phyloP scores from a whole-genome alignment of 2,329 filamentous ascomycete genomes.

The Amauroascus niger region DNA sequence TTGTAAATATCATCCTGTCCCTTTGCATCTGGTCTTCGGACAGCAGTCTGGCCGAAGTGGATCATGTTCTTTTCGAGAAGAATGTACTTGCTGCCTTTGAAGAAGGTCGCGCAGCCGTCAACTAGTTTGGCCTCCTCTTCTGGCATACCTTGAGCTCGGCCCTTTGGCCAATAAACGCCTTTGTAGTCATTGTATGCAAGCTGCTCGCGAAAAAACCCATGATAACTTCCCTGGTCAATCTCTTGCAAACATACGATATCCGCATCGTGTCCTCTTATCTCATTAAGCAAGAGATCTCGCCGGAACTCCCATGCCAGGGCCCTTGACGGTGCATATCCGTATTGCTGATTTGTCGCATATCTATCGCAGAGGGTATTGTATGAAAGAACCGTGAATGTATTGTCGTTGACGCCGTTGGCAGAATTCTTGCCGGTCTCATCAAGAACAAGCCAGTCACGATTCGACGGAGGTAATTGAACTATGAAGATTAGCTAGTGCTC shows the following conservation, averaged over 20 bases:
- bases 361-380: slow-evolving; percentile 96
- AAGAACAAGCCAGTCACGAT: slow-evolving; percentile 70
- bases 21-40: slow-evolving; percentile 94
- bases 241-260: slow-evolving; percentile 93
- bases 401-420: slow-evolving; percentile 46
- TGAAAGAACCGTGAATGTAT: slow-evolving; percentile 69
- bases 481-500: slow-evolving; percentile 6
- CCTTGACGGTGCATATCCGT: slow-evolving; percentile 78
- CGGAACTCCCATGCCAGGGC: slow-evolving; percentile 83
- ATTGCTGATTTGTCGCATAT: slow-evolving; percentile 73
- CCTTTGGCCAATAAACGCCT: slow-evolving; percentile 85
- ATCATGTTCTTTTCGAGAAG: slow-evolving; percentile 89
- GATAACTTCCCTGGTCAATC: slow-evolving; percentile 82
- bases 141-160: slow-evolving; percentile 80
- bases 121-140: slow-evolving; percentile 82
- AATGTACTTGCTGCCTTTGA: slow-evolving; percentile 89
- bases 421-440: slow-evolving; percentile 40
- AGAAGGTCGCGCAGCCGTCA: slow-evolving; percentile 94
- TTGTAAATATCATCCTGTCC: slow-evolving; percentile 97
- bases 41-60: slow-evolving; percentile 83
- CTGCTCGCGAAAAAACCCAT: slow-evolving; percentile 80
- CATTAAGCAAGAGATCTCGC: slow-evolving; percentile 69
- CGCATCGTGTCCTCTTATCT: slow-evolving; percentile 67
- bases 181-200: slow-evolving; percentile 84
- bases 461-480: slow-evolving; percentile 69